Evolutionary conservation across 768 basidiomycete species (phyloP).

Genomic region (Leccinellum albellum): DNA sequence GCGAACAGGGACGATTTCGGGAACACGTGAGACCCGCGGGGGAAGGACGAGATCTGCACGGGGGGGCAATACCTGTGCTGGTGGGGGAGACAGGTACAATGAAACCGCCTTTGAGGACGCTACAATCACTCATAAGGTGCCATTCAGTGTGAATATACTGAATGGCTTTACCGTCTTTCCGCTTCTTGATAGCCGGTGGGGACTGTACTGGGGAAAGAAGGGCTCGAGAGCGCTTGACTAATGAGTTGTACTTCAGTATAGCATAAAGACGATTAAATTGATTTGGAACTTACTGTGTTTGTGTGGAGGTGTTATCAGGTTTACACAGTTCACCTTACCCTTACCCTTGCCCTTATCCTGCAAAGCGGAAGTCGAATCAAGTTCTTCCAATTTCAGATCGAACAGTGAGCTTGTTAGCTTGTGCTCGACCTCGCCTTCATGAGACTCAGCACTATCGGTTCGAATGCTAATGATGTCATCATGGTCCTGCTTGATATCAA

Average conservation of each 20-base stretch:
- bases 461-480: neutral
- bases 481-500: neutral
- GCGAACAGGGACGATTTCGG: too few species aligned
- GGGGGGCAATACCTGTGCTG: too few species aligned
- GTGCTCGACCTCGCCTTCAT: neutral
- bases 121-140: neutral
- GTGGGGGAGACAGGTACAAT: neutral
- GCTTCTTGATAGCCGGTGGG: neutral
- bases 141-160: neutral
- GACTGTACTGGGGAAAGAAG: neutral
- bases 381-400: neutral
- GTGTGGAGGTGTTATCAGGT: neutral
- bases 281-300: neutral
- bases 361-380: neutral
- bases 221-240: neutral
- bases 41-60: too few species aligned
- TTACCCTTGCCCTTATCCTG: neutral
- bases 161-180: slow-evolving; percentile 29
- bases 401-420: neutral
- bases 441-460: neutral
- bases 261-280: neutral
- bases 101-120: neutral
- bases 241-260: neutral
- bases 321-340: neutral
- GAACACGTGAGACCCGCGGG: too few species aligned